These are phyloP conservation scores for Pezicula carpinea DNA, from an alignment of 2,329 filamentous ascomycete species.

Conservation along the genomic window DNA sequence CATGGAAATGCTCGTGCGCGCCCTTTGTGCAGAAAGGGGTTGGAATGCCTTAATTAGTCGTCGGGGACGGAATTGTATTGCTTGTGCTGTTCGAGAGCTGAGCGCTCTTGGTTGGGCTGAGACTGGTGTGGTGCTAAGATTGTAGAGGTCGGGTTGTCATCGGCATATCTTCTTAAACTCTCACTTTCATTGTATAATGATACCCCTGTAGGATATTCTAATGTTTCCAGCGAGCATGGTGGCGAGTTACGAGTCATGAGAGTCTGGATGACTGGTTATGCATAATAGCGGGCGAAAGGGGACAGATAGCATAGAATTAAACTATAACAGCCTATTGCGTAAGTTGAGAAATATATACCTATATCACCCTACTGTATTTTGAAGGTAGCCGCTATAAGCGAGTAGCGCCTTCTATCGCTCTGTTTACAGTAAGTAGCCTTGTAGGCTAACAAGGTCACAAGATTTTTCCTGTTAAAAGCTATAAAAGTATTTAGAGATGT, in stretches of 20 bases:
- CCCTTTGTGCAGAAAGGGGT: conserved; percentile 68
- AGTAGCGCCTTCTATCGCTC: too few relatives aligned
- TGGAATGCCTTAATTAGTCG: conserved; percentile 70
- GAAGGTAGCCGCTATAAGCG: too few relatives aligned
- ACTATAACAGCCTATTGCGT: too few relatives aligned
- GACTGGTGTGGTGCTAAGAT: conserved; percentile 38
- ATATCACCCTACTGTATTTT: too few relatives aligned
- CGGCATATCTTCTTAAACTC: background rate
- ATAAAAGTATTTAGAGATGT: too few relatives aligned
- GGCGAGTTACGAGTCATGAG: background rate
- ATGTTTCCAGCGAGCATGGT: background rate
- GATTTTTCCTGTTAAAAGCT: too few relatives aligned
- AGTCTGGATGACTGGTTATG: background rate
- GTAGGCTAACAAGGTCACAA: too few relatives aligned
- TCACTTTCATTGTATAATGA: background rate
- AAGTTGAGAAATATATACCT: too few relatives aligned
- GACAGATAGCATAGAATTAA: too few relatives aligned
- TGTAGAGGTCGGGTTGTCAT: background rate
- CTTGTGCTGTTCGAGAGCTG: conserved; percentile 71
- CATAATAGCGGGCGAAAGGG: too few relatives aligned
- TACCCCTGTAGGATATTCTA: background rate
- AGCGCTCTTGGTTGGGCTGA: conserved; percentile 57
- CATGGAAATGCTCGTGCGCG: conserved; percentile 66
- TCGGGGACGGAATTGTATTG: conserved; percentile 62
- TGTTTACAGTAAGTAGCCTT: too few relatives aligned